These are phyloP conservation scores for Diddensiella transvaalensis DNA, from an alignment of 805 yeast species.

Conservation along the genomic window DNA sequence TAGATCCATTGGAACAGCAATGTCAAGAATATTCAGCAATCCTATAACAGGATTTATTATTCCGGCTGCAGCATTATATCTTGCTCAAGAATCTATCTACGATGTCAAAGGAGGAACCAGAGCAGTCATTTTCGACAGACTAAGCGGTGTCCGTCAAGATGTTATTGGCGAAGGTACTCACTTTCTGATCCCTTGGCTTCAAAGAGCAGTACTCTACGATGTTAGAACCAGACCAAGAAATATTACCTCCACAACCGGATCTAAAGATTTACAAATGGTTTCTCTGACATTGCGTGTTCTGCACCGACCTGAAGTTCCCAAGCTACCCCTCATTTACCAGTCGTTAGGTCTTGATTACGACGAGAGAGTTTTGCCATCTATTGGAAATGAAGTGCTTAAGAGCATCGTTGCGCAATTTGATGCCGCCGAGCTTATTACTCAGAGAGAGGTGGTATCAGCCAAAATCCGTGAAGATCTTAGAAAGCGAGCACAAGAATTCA, in stretches of 20 bases:
- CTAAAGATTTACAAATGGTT: slow-evolving; percentile 95
- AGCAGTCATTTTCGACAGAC: slow-evolving; percentile 92
- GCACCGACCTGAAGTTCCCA: slow-evolving; percentile 86
- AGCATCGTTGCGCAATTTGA: slow-evolving; percentile 91
- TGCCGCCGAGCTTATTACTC: slow-evolving; percentile 95
- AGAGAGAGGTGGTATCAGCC: slow-evolving; percentile 90
- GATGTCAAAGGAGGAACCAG: slow-evolving; percentile 96
- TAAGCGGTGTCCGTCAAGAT: slow-evolving; percentile 79
- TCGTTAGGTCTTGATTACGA: slow-evolving; percentile 91
- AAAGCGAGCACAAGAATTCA: slow-evolving; percentile 79
- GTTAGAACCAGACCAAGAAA: slow-evolving; percentile 93
- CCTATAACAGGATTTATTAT: slow-evolving; percentile 25
- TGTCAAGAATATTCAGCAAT: background rate
- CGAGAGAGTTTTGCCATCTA: slow-evolving; percentile 87
- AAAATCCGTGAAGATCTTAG: slow-evolving; percentile 84
- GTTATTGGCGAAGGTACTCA: slow-evolving; percentile 98
- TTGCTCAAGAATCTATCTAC: slow-evolving; percentile 76
- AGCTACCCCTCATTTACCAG: slow-evolving; percentile 84
- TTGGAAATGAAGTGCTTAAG: slow-evolving; percentile 87
- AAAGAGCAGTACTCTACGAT: slow-evolving; percentile 83
- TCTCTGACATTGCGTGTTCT: slow-evolving; percentile 87
- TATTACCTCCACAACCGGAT: slow-evolving; percentile 91
- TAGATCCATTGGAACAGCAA: too few species aligned
- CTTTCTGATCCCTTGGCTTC: slow-evolving; percentile 93
- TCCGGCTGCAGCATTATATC: slow-evolving; percentile 38